Percentiles rank a stretch among this genome's conserved stretches.
phyloP scores from a whole-genome alignment of 2,329 filamentous ascomycete genomes.

The Cercospora beticola region DNA sequence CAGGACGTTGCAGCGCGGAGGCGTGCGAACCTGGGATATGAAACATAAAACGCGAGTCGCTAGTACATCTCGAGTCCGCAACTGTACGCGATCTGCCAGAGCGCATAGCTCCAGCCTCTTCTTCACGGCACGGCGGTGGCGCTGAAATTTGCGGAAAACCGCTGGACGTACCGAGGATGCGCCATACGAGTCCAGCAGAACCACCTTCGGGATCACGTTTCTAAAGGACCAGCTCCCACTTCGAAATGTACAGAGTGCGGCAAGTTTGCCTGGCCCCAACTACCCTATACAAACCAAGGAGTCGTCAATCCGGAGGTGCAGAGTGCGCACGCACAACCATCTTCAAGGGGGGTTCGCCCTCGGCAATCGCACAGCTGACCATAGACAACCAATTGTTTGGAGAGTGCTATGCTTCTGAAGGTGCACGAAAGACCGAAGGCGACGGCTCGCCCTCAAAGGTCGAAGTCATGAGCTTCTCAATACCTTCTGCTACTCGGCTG shows the following conservation, averaged over 20 bases:
- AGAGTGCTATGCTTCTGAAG: neutral
- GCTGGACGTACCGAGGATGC: neutral
- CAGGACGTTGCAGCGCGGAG: neutral
- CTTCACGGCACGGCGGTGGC: neutral
- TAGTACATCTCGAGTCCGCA: neutral
- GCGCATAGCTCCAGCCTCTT: neutral
- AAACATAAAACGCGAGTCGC: neutral
- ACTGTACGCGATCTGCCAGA: neutral
- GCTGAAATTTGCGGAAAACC: neutral
- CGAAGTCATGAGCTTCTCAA: neutral
- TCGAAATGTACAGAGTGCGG: neutral
- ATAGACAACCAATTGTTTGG: neutral
- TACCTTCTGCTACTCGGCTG: neutral
- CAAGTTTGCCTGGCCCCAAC: neutral
- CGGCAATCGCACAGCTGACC: too few relatives aligned
- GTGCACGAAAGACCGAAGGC: neutral
- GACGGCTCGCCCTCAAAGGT: neutral
- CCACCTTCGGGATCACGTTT: neutral
- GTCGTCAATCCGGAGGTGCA: neutral
- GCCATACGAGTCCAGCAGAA: neutral
- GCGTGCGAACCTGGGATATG: neutral
- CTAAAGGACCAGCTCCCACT: neutral
- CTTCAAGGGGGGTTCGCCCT: neutral
- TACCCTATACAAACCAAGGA: neutral
- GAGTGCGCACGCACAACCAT: neutral